phyloP scores from a whole-genome alignment of 805 yeast species.

The Ogataea glucozyma region DNA sequence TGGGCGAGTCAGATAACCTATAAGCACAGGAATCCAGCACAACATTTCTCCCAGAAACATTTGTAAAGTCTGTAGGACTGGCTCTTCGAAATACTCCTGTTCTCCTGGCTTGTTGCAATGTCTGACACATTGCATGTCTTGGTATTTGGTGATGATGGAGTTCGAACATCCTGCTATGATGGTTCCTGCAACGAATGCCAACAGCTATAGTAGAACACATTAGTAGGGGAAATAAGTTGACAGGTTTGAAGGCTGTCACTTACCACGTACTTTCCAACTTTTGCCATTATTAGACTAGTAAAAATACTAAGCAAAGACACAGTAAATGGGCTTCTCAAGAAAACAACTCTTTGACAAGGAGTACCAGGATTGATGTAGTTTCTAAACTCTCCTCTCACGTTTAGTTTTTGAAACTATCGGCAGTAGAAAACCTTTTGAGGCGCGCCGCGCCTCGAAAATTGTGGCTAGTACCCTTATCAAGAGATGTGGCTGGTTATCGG shows the following conservation, averaged over 20 bases:
- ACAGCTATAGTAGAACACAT: conserved; percentile 23
- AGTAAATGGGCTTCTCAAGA: not conserved
- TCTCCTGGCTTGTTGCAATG: conserved; percentile 50
- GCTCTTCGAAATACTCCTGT: conserved; percentile 66
- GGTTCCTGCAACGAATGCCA: conserved; percentile 48
- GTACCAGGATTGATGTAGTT: too few species aligned
- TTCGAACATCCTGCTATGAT: conserved; percentile 70
- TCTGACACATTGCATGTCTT: conserved; percentile 70
- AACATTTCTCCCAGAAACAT: conserved; percentile 75
- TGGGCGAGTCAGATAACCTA: conserved; percentile 2
- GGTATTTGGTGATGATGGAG: conserved; percentile 72
- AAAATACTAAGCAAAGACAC: not conserved
- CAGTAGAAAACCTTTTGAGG: not conserved
- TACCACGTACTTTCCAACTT: conserved; percentile 7
- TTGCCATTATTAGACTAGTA: conserved; percentile 3
- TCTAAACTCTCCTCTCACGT: too few species aligned
- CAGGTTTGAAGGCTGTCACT: not conserved
- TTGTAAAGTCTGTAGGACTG: conserved; percentile 75
- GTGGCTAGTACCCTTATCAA: not conserved
- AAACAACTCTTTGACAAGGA: too few species aligned
- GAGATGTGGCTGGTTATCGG: conserved; percentile 1
- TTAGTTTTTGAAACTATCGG: too few species aligned
- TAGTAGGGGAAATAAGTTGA: not conserved
- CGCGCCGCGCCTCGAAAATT: not conserved
- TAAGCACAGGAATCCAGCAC: conserved; percentile 38